Percentiles rank a stretch among this genome's conserved stretches.
phyloP scores from a whole-genome alignment of 495 filamentous ascomycete species.

The Thermothielavioides terrestris region DNA sequence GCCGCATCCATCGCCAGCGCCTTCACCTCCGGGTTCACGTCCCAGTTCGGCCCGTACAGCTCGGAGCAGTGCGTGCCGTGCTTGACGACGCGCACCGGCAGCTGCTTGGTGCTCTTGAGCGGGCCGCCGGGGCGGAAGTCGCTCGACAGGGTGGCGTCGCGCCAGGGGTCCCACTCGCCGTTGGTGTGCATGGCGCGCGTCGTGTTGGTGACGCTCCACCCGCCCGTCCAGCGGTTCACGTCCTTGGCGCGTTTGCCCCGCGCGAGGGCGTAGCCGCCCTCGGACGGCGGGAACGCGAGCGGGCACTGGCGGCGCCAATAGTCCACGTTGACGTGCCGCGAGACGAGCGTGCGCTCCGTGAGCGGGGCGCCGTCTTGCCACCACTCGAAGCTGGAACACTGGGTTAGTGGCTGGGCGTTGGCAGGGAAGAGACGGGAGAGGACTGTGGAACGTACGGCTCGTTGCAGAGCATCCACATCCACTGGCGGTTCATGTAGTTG shows the following conservation, averaged over 20 bases:
- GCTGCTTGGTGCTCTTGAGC: constrained; percentile 23
- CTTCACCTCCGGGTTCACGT: constrained; percentile 29
- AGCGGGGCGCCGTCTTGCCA: constrained; percentile 44
- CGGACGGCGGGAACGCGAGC: constrained; percentile 49
- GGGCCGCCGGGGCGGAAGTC: constrained; percentile 35
- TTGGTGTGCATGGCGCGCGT: constrained; percentile 54
- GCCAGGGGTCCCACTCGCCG: constrained; percentile 42
- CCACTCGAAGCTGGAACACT: constrained; percentile 20
- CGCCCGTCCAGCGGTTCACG: constrained; percentile 53
- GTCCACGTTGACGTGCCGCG: constrained; percentile 44
- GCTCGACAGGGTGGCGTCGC: constrained; percentile 32
- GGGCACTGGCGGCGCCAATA: constrained; percentile 55
- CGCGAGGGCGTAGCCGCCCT: constrained; percentile 42
- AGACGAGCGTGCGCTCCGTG: constrained; percentile 40
- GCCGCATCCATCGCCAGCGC: constrained; percentile 26
- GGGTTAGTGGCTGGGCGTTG: background rate
- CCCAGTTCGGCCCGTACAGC: constrained; percentile 41
- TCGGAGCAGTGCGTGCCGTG: constrained; percentile 38
- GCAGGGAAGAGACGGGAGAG: background rate
- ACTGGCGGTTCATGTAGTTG: constrained; percentile 50
- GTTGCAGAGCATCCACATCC: constrained; percentile 60
- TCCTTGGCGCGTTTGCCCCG: constrained; percentile 42
- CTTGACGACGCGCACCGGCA: constrained; percentile 28
- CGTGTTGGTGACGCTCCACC: constrained; percentile 47
- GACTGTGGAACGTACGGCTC: constrained; percentile 37